Conservation (phyloP, 805 yeast genomes). For the Candida insectorum region DNA sequence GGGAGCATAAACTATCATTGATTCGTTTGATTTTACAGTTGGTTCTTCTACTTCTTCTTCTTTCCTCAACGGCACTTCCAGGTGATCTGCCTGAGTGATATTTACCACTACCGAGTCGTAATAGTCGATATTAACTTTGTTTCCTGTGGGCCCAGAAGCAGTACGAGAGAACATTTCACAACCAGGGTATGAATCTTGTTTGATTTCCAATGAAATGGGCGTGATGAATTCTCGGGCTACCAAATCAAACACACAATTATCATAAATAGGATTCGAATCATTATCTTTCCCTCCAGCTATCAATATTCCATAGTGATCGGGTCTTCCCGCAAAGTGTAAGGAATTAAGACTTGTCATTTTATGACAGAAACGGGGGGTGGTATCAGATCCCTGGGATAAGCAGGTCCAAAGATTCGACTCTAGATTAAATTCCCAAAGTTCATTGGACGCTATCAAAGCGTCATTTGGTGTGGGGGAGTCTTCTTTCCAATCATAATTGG, state of each 20-base stretch:
- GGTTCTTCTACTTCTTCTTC: no score
- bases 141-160: conserved; percentile 13
- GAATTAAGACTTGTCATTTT: conserved; percentile 41
- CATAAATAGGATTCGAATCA: conserved; percentile 27
- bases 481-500: conserved; percentile 6
- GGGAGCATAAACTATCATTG: not conserved
- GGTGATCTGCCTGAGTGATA: conserved; percentile 20
- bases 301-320: conserved; percentile 46
- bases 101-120: conserved; percentile 31
- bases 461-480: conserved; percentile 13
- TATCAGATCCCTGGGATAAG: conserved; percentile 28
- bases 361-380: conserved; percentile 51
- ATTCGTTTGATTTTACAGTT: conserved; percentile 5
- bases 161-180: conserved; percentile 15
- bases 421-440: conserved; percentile 66
- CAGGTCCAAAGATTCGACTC: conserved; percentile 52
- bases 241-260: conserved; percentile 43
- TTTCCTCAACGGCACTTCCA: no score
- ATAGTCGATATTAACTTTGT: conserved; percentile 31
- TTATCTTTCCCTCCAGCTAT: conserved; percentile 53
- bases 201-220: not conserved
- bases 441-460: conserved; percentile 49
- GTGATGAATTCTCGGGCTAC: conserved; percentile 33
- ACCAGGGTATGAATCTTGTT: not conserved
- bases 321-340: conserved; percentile 32